phyloP scores from a whole-genome alignment of 2,329 filamentous ascomycete species.

The Hypoxylon sp. region DNA sequence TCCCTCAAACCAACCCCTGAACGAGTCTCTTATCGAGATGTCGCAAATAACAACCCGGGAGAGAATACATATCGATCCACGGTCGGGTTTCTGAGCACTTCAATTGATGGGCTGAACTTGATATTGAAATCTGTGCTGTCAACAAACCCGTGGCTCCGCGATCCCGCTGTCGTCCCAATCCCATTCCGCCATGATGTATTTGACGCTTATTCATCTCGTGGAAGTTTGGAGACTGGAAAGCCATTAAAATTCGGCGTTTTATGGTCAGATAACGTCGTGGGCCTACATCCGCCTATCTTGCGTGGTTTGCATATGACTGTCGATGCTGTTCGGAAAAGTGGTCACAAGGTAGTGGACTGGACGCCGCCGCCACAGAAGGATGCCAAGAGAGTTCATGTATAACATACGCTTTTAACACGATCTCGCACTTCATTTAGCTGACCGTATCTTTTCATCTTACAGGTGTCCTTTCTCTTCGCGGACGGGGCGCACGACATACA shows the following conservation, averaged over 20 bases:
- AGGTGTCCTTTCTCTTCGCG: slow-evolving; percentile 49
- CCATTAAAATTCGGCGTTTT: slow-evolving; percentile 67
- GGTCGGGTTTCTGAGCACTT: slow-evolving; percentile 71
- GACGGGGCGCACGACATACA: slow-evolving; percentile 55
- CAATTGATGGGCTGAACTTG: slow-evolving; percentile 55
- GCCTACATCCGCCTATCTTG: slow-evolving; percentile 67
- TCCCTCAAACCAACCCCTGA: slow-evolving; percentile 55
- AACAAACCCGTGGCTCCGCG: slow-evolving; percentile 72
- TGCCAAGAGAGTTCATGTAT: slow-evolving; percentile 55
- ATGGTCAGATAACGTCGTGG: slow-evolving; percentile 59
- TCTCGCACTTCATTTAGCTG: background rate
- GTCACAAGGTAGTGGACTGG: slow-evolving; percentile 71
- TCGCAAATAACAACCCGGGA: slow-evolving; percentile 56
- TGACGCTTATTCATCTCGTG: slow-evolving; percentile 35
- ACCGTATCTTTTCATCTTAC: background rate
- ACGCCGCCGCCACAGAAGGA: slow-evolving; percentile 62
- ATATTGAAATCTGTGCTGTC: slow-evolving; percentile 57
- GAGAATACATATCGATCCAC: slow-evolving; percentile 70
- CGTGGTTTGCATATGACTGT: slow-evolving; percentile 65
- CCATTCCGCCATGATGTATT: slow-evolving; percentile 69
- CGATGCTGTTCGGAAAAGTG: slow-evolving; percentile 60
- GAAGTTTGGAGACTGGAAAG: background rate
- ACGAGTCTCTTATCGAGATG: slow-evolving; percentile 38
- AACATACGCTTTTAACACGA: slow-evolving; percentile 16
- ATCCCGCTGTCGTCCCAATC: slow-evolving; percentile 73